phyloP scores from a whole-genome alignment of 805 yeast species.

The Lipomyces oligophaga region DNA sequence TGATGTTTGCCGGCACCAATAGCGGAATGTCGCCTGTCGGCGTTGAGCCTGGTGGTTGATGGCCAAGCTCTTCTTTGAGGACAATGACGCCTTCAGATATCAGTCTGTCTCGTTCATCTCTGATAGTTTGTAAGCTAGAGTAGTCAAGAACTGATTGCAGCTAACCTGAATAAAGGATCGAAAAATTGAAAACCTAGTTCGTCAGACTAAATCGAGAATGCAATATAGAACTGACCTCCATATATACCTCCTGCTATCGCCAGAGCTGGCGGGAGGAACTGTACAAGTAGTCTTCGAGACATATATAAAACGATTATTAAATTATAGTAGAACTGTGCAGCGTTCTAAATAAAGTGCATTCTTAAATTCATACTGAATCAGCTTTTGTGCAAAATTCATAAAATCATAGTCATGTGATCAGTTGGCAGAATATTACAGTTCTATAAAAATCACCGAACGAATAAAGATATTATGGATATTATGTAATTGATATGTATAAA shows the following conservation, averaged over 20 bases:
- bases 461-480: too few relatives aligned
- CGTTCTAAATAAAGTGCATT: too few relatives aligned
- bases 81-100: conserved; percentile 15
- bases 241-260: conserved; percentile 18
- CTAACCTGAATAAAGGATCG: conserved; percentile 19
- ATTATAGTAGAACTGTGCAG: too few relatives aligned
- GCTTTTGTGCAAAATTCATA: too few relatives aligned
- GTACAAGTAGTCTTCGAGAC: conserved; percentile 12
- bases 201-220: neutral
- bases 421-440: too few relatives aligned
- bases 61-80: conserved; percentile 8
- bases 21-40: conserved; percentile 9
- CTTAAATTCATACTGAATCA: too few relatives aligned
- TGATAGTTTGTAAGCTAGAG: neutral
- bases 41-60: conserved; percentile 7
- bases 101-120: conserved; percentile 17
- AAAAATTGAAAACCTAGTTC: conserved; percentile 18
- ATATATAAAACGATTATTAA: too few relatives aligned
- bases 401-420: too few relatives aligned
- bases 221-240: conserved; percentile 6
- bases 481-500: too few relatives aligned
- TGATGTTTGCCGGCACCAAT: neutral
- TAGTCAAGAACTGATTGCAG: neutral
- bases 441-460: too few relatives aligned
- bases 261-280: conserved; percentile 9